Percentiles rank a stretch among this genome's conserved stretches.
Evolutionary conservation across 768 basidiomycete genomes (phyloP).

Genomic region (Tephrocybe sp.): DNA sequence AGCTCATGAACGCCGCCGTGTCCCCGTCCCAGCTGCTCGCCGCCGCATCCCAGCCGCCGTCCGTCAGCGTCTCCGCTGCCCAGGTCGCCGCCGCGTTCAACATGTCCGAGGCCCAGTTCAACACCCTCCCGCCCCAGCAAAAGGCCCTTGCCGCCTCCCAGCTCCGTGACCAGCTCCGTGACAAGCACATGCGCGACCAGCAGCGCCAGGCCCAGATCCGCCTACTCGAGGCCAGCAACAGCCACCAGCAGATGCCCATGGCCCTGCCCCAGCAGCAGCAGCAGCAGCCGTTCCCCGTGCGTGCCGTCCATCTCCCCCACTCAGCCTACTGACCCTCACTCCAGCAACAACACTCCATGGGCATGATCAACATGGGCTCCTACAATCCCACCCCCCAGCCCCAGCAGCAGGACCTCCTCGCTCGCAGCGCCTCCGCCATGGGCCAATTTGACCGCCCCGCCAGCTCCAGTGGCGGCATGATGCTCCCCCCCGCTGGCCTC

Average conservation of each 20-base stretch:
- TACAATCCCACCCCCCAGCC: neutral
- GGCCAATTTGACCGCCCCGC: too few relatives aligned
- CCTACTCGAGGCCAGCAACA: too few relatives aligned
- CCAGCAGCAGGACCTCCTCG: too few relatives aligned
- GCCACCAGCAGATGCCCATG: too few relatives aligned
- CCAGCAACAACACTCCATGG: too few relatives aligned
- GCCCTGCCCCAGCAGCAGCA: too few relatives aligned
- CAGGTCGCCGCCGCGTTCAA: constrained; percentile 1
- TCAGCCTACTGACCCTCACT: too few relatives aligned
- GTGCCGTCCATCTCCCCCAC: too few relatives aligned
- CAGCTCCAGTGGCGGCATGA: constrained; percentile 6
- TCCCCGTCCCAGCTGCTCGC: neutral
- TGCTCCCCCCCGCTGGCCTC: constrained; percentile 13
- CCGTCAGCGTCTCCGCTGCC: too few relatives aligned
- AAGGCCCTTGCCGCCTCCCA: constrained; percentile 23
- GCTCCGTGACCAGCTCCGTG: constrained; percentile 14
- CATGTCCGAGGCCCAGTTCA: constrained; percentile 14
- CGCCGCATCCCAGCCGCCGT: too few relatives aligned
- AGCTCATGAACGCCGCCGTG: constrained; percentile 12
- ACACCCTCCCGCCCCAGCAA: constrained; percentile 15
- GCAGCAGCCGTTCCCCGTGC: constrained; percentile 3
- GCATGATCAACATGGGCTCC: neutral
- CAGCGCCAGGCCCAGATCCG: too few relatives aligned
- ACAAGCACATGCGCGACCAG: constrained; percentile 13
- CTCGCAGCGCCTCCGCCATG: too few relatives aligned